phyloP scores from a whole-genome alignment of 2,329 filamentous ascomycete genomes.

The Pseudogymnoascus pannorum region DNA sequence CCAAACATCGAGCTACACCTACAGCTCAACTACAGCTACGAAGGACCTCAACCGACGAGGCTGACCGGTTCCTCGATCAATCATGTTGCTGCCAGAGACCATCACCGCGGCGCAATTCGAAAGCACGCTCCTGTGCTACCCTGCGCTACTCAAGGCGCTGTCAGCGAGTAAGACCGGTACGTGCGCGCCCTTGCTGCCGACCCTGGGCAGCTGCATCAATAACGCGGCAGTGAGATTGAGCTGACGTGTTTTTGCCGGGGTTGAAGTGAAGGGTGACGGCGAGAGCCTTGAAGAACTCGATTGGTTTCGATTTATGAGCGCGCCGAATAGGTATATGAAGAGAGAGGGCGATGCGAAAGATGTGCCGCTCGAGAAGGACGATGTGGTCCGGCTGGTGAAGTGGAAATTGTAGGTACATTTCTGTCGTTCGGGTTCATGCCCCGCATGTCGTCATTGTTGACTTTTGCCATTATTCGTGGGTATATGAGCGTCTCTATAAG shows the following conservation, averaged over 20 bases:
- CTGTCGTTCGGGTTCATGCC: slow-evolving; percentile 12
- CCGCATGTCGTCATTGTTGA: neutral
- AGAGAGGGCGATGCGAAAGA: slow-evolving; percentile 24
- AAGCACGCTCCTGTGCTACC: slow-evolving; percentile 23
- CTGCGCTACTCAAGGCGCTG: slow-evolving; percentile 19
- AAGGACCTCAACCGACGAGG: neutral
- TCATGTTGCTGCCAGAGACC: neutral
- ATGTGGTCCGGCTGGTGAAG: slow-evolving; percentile 55
- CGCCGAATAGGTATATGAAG: slow-evolving; percentile 40
- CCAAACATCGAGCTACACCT: neutral
- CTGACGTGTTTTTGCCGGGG: slow-evolving; percentile 14
- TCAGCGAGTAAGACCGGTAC: slow-evolving; percentile 18
- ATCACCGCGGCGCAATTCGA: slow-evolving; percentile 25
- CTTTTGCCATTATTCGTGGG: neutral
- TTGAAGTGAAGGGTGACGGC: slow-evolving; percentile 19
- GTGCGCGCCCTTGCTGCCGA: slow-evolving; percentile 10
- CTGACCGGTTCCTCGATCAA: neutral
- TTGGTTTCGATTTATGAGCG: slow-evolving; percentile 48
- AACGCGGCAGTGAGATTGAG: neutral
- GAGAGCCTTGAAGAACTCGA: slow-evolving; percentile 48
- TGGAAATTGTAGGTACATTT: slow-evolving; percentile 60
- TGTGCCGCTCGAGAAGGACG: slow-evolving; percentile 43
- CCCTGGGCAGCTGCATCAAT: neutral
- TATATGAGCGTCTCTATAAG: neutral
- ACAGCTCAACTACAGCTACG: neutral